Conservation (phyloP, 306 rosid genomes). For the Vigna hirtella region DNA sequence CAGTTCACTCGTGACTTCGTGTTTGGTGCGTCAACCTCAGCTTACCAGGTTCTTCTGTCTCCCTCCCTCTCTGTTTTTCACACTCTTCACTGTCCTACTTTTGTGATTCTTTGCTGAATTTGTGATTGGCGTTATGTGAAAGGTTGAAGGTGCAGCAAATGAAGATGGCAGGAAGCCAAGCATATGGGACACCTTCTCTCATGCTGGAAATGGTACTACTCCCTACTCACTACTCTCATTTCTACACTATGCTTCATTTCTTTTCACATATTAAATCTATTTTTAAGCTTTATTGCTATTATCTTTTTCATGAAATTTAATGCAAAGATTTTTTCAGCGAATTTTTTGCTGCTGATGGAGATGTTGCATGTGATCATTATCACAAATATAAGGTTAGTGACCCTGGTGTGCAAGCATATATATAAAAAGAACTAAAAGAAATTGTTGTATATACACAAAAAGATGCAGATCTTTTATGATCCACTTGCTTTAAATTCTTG, state of each 20-base stretch:
- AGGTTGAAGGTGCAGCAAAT: slow-evolving; percentile 54
- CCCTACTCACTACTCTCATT: too few relatives aligned
- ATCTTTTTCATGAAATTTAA: slow-evolving; percentile 21
- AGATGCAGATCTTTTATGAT: not conserved
- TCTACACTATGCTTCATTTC: too few relatives aligned
- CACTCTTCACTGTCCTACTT: not conserved
- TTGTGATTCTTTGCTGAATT: not conserved
- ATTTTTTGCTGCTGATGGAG: slow-evolving; percentile 17
- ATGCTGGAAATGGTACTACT: too few relatives aligned
- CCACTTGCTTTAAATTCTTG: not conserved
- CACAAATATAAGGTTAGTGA: slow-evolving; percentile 50
- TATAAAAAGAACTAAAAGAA: too few relatives aligned
- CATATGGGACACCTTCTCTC: too few relatives aligned
- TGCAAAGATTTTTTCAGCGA: slow-evolving; percentile 12
- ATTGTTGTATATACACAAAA: too few relatives aligned
- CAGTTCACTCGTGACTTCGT: slow-evolving; percentile 70
- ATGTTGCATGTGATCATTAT: slow-evolving; percentile 45
- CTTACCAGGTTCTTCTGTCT: slow-evolving; percentile 66
- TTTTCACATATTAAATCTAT: too few relatives aligned
- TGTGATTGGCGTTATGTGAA: not conserved
- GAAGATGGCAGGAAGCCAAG: too few relatives aligned
- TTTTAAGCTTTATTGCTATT: too few relatives aligned
- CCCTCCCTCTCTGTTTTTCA: too few relatives aligned
- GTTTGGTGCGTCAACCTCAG: slow-evolving; percentile 72
- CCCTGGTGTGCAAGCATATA: not conserved